Base-by-base conservation (phyloP, 2,329 filamentous ascomycete species). In the Knoxdaviesia proteae region DNA sequence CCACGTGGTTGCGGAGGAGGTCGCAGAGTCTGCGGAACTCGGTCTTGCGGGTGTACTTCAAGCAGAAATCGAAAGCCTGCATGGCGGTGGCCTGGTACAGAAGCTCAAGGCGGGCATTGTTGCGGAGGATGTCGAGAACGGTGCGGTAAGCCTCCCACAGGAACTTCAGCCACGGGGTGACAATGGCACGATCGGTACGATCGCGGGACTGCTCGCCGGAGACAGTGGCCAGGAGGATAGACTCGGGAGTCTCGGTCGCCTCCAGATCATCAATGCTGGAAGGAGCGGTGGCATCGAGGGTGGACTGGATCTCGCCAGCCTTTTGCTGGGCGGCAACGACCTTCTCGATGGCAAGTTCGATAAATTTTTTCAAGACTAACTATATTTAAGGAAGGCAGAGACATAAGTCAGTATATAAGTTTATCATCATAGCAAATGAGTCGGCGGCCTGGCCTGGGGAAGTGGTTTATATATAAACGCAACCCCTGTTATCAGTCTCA, bases 101-200 rank as follows among this genome's bases (percentile, higher is more conserved):
- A 45, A 93, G 77, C 68, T 98, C 90, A 45, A 98, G 75, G 46
- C 90, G 80, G 45, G 90, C 88, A 68, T 98, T 98, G 72, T 98
- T 98, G 68, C 93, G 87, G 56, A 98, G 77, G 55, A 98, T 98
- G 56, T 98, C 90, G 55, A 98, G 74, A 36, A 98, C 90, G 35
- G 90, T 98, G 48, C 90, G 82, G 68, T 98, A 98, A 10, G 90
- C 94, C 69, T 98, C 90, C 90, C 90, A 98, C 48, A 98, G 70
- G 59, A 98, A 98, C 68, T 98, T 98, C 56, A 98, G 75, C 90
- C 90, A 98, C 46, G 90, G 90, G 32, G 90, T 98, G 47, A 98
- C 90, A 54, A 98, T 92, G 57, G 90, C 90, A 54, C 90, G 80
- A 67, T 98, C 90, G 53, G 90, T 98, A 52, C 90, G 83, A 64